Evolutionary conservation across 306 rosid genomes (phyloP).

Genomic region (Purshia tridentata): DNA sequence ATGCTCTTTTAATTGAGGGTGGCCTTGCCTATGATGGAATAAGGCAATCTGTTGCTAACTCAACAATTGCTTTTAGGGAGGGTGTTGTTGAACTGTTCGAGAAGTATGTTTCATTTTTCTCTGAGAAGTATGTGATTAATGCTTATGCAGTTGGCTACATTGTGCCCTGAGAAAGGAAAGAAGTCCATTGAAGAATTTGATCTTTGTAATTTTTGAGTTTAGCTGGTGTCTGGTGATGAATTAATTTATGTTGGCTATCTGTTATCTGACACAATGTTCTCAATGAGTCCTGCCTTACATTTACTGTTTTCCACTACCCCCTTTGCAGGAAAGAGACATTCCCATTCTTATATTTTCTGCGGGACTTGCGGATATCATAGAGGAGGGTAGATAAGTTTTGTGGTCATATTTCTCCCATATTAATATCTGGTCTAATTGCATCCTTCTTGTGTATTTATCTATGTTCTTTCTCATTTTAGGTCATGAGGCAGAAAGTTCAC

Average conservation of each 20-base stretch:
- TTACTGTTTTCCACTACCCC: constrained; percentile 10
- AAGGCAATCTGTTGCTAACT: constrained; percentile 70
- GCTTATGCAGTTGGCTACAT: constrained; percentile 11
- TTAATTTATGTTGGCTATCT: constrained; percentile 4
- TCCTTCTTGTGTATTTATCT: constrained; percentile 14
- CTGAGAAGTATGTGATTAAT: not conserved
- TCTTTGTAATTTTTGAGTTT: constrained; percentile 3
- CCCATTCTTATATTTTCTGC: constrained; percentile 93
- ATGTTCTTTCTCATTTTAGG: constrained; percentile 46
- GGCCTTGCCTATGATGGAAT: constrained; percentile 74
- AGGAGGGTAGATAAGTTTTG: constrained; percentile 64
- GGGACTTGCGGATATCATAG: constrained; percentile 92
- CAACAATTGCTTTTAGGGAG: constrained; percentile 85
- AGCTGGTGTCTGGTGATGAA: not conserved
- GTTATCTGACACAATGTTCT: not conserved
- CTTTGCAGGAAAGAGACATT: constrained; percentile 68
- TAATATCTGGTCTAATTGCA: constrained; percentile 14
- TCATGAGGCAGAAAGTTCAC: constrained; percentile 79
- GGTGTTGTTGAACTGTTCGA: constrained; percentile 83
- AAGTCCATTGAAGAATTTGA: constrained; percentile 7
- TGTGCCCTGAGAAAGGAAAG: constrained; percentile 1
- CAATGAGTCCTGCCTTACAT: not conserved
- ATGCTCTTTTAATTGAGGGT: constrained; percentile 82
- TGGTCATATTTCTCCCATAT: constrained; percentile 14
- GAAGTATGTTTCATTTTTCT: constrained; percentile 47